Base-by-base conservation (phyloP, 371 early-diverging fungal species). In the Quaeritorhiza haematococci region DNA sequence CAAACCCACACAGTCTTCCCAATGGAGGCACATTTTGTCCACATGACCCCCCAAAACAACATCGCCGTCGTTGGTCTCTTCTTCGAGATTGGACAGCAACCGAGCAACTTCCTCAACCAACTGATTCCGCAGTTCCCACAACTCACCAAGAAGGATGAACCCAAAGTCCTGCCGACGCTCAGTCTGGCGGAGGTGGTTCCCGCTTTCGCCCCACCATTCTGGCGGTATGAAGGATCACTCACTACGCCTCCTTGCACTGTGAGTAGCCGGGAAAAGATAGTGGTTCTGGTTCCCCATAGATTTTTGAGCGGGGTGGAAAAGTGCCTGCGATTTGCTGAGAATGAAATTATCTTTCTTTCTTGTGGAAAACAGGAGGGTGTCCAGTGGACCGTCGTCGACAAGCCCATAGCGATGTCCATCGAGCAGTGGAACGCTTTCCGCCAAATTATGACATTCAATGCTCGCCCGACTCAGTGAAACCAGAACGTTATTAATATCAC, bases 191-290 rank as follows among this genome's bases (percentile, higher is more conserved):
- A 47, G 33, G 10, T 17, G 13, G 10, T 21, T 10, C 33, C 24
- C 17, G 21, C 17, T 10, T 13, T 13, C 13, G 13, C 19, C 33
- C 13, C 13, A 47, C 13, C 33, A 47, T 10, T 47, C 13, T 13
- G 48, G 24, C 10, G 33, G 33, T 76, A 79, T 53, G 42, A 32
- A 0, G 79, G 79, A 7, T 66, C 67, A 33, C 56, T 79, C 55
- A 79, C 79, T 6, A 72, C 73, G 0, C 79, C 79, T 1, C 77
- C 77, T 10, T 79, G 77, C 59, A 59, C 72, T n/a, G n/a, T n/a
- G n/a, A n/a, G n/a, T n/a, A n/a, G n/a, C n/a, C n/a, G n/a, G n/a
- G n/a, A n/a, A n/a, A n/a, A n/a, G n/a, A n/a, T n/a, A n/a, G n/a
- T n/a, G n/a, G n/a, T n/a, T n/a, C n/a, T n/a, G n/a, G n/a, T n/a